These are phyloP conservation scores for Talaromyces sp. DNA, from an alignment of 2,329 filamentous ascomycete genomes.

Conservation along the genomic window DNA sequence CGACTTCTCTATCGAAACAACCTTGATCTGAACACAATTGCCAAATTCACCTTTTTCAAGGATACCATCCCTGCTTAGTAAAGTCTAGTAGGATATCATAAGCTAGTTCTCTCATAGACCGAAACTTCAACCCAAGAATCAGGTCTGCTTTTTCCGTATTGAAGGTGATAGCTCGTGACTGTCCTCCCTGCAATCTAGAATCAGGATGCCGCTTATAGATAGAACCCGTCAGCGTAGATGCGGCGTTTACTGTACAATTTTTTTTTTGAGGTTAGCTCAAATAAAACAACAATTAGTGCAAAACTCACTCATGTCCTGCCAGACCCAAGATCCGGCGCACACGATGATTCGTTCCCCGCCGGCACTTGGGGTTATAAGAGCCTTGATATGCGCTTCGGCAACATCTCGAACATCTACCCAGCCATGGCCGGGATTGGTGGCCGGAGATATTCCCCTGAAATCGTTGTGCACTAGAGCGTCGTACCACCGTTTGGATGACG, in stretches of 20 bases:
- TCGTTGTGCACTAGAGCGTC: constrained; percentile 1
- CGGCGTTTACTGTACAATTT: neutral
- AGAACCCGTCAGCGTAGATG: neutral
- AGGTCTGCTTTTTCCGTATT: neutral
- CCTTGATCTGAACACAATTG: too few relatives aligned
- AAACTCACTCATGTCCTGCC: neutral
- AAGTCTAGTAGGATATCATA: neutral
- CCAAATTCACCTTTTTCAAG: neutral
- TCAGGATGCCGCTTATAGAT: constrained; percentile 1
- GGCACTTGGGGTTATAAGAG: neutral
- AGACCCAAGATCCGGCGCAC: constrained; percentile 1
- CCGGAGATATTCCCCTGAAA: neutral
- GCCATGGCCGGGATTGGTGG: neutral
- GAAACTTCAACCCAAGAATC: neutral
- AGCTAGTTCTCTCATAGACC: neutral
- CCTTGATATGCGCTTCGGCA: constrained; percentile 1
- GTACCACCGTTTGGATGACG: neutral
- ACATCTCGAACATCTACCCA: constrained; percentile 6
- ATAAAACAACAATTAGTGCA: neutral
- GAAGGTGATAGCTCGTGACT: neutral
- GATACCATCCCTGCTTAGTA: neutral
- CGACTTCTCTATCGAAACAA: too few relatives aligned
- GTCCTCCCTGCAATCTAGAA: too few relatives aligned
- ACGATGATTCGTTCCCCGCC: constrained; percentile 3
- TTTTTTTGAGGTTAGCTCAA: neutral